Evolutionary conservation across 139 green algal species (phyloP).

Genomic region (Coccomyxa sp.): DNA sequence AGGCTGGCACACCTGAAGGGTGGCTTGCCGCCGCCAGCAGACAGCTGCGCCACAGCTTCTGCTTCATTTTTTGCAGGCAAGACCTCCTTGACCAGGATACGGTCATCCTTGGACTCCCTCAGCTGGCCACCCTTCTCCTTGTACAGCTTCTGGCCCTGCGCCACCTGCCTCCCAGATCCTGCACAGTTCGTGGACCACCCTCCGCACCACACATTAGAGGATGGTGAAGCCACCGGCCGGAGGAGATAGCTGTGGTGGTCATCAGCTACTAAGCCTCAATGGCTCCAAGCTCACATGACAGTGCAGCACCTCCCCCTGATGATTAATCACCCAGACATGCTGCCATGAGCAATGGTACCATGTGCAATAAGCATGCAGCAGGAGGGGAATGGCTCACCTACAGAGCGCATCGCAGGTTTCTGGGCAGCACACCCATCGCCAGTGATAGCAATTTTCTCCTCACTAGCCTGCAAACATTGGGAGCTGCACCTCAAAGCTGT

Average conservation of each 20-base stretch:
- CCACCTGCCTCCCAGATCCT: constrained; percentile 40
- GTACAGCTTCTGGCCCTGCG: constrained; percentile 23
- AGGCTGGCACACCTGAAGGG: not conserved
- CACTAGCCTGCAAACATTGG: too few relatives aligned
- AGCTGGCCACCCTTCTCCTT: constrained; percentile 20
- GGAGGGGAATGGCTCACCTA: too few relatives aligned
- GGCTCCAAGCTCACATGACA: not conserved
- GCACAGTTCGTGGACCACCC: not conserved
- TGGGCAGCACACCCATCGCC: too few relatives aligned
- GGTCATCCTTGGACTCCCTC: constrained; percentile 25
- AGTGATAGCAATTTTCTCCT: too few relatives aligned
- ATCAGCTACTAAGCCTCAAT: not conserved
- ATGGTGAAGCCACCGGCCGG: too few relatives aligned
- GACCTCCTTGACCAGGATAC: constrained; percentile 38
- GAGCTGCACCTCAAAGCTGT: too few relatives aligned
- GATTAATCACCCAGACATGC: too few relatives aligned
- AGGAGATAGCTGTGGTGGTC: not conserved
- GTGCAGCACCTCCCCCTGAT: not conserved
- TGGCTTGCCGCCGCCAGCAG: not conserved
- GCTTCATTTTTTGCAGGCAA: constrained; percentile 31
- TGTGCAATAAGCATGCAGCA: too few relatives aligned
- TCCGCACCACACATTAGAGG: not conserved
- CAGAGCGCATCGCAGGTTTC: too few relatives aligned
- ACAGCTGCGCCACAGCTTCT: constrained; percentile 26
- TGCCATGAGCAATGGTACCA: too few relatives aligned